A percentile compares a stretch with the other conserved stretches of the same genome.
Conservation (phyloP, 768 basidiomycete genomes). For the Pleurotus salmoneostramineus region DNA sequence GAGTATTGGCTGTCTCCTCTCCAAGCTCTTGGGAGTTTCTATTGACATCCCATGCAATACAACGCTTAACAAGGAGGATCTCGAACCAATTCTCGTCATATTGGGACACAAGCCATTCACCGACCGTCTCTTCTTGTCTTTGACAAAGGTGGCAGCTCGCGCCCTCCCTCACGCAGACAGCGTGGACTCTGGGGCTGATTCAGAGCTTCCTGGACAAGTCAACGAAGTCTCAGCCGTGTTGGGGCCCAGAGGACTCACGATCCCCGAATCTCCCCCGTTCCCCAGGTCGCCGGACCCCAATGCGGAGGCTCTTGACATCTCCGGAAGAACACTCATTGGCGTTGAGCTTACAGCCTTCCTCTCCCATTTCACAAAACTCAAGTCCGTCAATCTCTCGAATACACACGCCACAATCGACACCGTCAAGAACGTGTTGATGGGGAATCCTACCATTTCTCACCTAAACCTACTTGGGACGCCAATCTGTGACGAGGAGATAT, state of each 20-base stretch:
- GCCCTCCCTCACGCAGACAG: too few species aligned
- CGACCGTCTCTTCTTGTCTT: too few species aligned
- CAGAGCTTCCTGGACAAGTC: constrained; percentile 25
- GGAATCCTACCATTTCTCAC: constrained; percentile 17
- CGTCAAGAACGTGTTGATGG: constrained; percentile 17
- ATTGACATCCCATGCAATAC: constrained; percentile 22
- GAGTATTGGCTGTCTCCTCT: constrained; percentile 7
- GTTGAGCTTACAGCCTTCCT: constrained; percentile 19
- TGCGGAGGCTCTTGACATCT: constrained; percentile 19
- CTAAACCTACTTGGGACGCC: constrained; percentile 22
- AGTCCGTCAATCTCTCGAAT: constrained; percentile 21
- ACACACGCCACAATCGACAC: constrained; percentile 20
- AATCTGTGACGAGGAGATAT: constrained; percentile 13
- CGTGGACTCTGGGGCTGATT: too few species aligned
- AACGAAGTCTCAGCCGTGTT: constrained; percentile 15
- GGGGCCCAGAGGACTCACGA: constrained; percentile 18
- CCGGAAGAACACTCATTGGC: constrained; percentile 16
- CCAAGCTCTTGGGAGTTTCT: constrained; percentile 22
- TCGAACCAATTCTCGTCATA: too few species aligned
- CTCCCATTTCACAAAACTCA: constrained; percentile 6
- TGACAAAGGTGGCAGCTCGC: too few species aligned
- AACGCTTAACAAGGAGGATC: constrained; percentile 8
- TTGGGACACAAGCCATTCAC: too few species aligned
- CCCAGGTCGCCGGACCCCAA: constrained; percentile 12
- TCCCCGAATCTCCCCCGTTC: constrained; percentile 20